Evolutionary conservation across 2,329 filamentous ascomycete species (phyloP).

Genomic region (Ophiocordyceps australis): DNA sequence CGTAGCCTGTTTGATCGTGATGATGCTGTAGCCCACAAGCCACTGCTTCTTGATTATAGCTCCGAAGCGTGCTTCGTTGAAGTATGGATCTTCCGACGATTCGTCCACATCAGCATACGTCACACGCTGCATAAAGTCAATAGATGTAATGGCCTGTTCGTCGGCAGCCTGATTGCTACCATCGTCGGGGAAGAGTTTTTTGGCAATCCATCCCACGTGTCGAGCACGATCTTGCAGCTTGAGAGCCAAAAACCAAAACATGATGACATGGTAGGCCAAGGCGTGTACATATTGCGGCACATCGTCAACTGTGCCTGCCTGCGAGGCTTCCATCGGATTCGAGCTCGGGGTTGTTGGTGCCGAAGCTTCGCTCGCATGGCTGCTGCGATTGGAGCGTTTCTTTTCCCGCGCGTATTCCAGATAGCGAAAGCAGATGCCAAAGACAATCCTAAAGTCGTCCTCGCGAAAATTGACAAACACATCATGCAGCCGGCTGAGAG

Average conservation of each 20-base stretch:
- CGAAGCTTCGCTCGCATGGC: constrained; percentile 22
- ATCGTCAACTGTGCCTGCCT: constrained; percentile 37
- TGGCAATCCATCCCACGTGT: constrained; percentile 80
- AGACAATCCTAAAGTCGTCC: constrained; percentile 85
- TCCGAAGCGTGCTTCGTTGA: constrained; percentile 45
- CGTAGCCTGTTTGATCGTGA: constrained; percentile 55
- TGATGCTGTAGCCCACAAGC: constrained; percentile 55
- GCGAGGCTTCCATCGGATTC: constrained; percentile 5
- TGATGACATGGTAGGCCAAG: constrained; percentile 84
- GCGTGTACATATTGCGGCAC: constrained; percentile 88
- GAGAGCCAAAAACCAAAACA: constrained; percentile 90
- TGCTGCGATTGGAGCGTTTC: constrained; percentile 27
- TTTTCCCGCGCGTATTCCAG: constrained; percentile 71
- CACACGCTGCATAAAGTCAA: constrained; percentile 87
- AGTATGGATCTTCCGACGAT: constrained; percentile 46
- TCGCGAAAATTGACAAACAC: constrained; percentile 79
- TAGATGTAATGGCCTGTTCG: constrained; percentile 82
- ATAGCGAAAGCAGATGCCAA: constrained; percentile 89
- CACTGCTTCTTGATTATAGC: constrained; percentile 50
- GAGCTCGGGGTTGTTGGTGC: constrained; percentile 8
- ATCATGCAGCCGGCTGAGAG: constrained; percentile 66
- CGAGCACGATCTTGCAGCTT: constrained; percentile 68
- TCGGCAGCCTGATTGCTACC: constrained; percentile 56
- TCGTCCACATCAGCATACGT: constrained; percentile 76
- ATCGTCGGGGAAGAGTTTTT: constrained; percentile 64